Percentiles rank a stretch among this genome's conserved stretches.
Evolutionary conservation across 176 grass and related monocot species (phyloP).

Genomic region (Coix lacrymajobi): DNA sequence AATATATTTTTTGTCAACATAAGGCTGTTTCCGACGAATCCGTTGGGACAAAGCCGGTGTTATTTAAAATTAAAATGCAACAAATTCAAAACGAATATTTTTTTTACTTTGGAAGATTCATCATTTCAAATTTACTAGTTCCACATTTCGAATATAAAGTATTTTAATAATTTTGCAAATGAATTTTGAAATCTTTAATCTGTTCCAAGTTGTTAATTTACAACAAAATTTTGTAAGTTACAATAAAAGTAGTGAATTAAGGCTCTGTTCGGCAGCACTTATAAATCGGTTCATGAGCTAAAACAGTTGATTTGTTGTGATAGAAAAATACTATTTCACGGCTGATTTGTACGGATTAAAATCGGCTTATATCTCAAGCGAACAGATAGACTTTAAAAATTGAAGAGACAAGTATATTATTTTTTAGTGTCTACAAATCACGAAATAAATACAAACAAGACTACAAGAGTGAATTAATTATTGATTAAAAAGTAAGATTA

Average conservation of each 20-base stretch:
- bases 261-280: no score
- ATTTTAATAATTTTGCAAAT: neutral
- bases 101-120: neutral
- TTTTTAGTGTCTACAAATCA: neutral
- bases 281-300: no score
- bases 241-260: neutral
- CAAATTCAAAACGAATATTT: neutral
- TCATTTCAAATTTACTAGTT: neutral
- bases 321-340: no score
- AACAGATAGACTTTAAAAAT: no score
- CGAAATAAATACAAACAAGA: neutral
- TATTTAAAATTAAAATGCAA: neutral
- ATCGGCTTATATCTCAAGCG: no score
- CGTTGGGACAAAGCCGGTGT: neutral
- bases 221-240: neutral
- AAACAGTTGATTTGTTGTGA: no score
- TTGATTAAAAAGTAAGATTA: neutral
- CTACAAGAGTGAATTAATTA: neutral
- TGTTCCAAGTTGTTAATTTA: neutral
- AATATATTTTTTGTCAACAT: neutral
- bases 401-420: neutral
- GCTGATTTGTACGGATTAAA: no score
- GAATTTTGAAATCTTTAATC: neutral
- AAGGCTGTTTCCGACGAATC: neutral
- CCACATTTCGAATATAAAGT: neutral